Evolutionary conservation across 1,139 yeast genomes (phyloP), one percentile per base, ranked within the genome.

Genomic region (Scheffersomyces stambukii): DNA sequence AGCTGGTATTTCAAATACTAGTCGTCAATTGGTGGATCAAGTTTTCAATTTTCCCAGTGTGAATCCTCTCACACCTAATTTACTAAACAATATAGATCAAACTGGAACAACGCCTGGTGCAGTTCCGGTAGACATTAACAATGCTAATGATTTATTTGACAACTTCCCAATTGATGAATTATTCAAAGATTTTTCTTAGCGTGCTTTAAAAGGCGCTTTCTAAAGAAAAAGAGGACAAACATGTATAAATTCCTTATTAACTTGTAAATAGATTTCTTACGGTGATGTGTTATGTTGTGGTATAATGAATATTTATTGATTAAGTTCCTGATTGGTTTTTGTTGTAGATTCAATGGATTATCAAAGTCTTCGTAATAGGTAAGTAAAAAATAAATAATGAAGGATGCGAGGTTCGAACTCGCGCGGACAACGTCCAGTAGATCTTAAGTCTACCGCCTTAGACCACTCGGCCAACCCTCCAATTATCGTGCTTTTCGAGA

Each of bases 361-460:
- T 21, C 21, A 13, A 24, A 17, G 27, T 15, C 9, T 24, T 16
- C 6, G 5, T 24, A 24, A 24, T 24, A 18, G 16, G 16, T n/a
- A n/a, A n/a, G n/a, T n/a, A n/a, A n/a, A n/a, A 23, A 26, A 29
- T 65, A 65, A 55, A 57, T 61, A 60, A 50, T 77, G 82, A 75
- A 75, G 81, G 82, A 71, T 74, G 83, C 82, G 83, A 75, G 83
- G 81, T 76, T 77, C 83, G 83, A 77, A 77, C 83, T 76, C 82
- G 81, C 82, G 82, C 83, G 83, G 82, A 75, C 77, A 57, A 47
- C 45, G 67, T 63, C 71, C 71, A 64, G 60, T 61, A 59, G 71
- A 64, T 60, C 70, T 64, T 64, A 64, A 64, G 70, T 64, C 70
- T 60, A 60, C 70, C 70, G 70, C n/a, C n/a, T n/a, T n/a, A n/a